Percentiles rank a stretch among this genome's conserved stretches.
Conservation (phyloP, 1,284 basidiomycete species). For the Cryptococcus jaspeensis region DNA sequence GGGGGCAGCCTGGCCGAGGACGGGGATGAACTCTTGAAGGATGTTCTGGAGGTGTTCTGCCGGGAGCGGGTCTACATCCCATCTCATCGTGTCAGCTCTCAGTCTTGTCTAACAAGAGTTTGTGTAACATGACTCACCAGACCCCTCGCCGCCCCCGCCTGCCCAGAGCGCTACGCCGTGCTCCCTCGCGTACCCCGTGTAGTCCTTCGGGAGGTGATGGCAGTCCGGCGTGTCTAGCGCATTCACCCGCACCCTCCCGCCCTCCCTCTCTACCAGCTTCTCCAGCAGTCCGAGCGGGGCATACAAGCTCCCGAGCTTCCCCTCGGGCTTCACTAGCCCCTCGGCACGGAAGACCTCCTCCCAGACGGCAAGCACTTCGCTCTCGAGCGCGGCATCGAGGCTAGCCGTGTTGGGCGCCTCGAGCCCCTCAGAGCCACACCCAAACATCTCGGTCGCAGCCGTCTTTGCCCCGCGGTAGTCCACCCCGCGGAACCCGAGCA, state of each 20-base stretch:
- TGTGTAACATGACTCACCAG: slow-evolving; percentile 29
- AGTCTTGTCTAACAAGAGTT: not conserved
- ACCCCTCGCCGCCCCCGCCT: slow-evolving; percentile 46
- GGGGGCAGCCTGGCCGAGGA: slow-evolving; percentile 1
- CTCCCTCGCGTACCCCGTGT: slow-evolving; percentile 37
- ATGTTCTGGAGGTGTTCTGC: slow-evolving; percentile 48
- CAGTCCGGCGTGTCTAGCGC: slow-evolving; percentile 50
- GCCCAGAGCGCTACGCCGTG: slow-evolving; percentile 48
- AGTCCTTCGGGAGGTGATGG: slow-evolving; percentile 44
- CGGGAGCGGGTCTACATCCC: slow-evolving; percentile 50
- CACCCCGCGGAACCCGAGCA: slow-evolving; percentile 45
- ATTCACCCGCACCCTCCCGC: slow-evolving; percentile 27
- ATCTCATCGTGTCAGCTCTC: not conserved
- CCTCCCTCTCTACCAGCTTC: slow-evolving; percentile 12
- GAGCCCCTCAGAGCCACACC: slow-evolving; percentile 25
- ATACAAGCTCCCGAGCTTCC: slow-evolving; percentile 34
- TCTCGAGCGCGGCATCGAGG: slow-evolving; percentile 9
- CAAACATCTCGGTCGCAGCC: slow-evolving; percentile 16
- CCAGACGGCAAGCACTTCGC: slow-evolving; percentile 15
- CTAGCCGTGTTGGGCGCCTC: slow-evolving; percentile 15
- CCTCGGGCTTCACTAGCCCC: not conserved
- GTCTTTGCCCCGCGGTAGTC: slow-evolving; percentile 42
- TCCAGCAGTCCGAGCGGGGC: slow-evolving; percentile 28
- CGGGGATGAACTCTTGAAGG: slow-evolving; percentile 43
- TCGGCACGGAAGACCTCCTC: not conserved